A percentile compares a stretch with the other conserved stretches of the same genome.
Evolutionary conservation across 106 monocot species (phyloP).

Genomic region (Agapanthus africanus): DNA sequence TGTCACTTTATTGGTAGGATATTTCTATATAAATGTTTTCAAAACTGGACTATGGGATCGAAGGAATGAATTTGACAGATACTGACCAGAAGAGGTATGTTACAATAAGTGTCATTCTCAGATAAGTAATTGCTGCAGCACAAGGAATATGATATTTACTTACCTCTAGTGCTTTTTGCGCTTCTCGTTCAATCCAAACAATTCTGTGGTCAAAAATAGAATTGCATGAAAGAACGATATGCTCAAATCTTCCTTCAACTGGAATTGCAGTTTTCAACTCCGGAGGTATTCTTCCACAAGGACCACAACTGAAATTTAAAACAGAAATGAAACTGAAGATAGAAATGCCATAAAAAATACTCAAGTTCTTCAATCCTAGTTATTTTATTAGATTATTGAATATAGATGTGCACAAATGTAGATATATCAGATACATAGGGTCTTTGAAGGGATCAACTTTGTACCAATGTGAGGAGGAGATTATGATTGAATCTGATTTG

Average conservation of each 20-base stretch:
- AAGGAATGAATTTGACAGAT: neutral
- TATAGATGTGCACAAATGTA: neutral
- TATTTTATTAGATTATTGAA: neutral
- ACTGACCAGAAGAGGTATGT: neutral
- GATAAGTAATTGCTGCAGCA: no score
- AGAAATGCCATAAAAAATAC: neutral
- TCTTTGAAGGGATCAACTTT: no score
- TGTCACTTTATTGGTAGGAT: neutral
- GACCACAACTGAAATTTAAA: constrained; percentile 27
- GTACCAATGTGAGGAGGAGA: no score
- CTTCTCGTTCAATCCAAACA: constrained; percentile 61
- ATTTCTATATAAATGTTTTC: neutral
- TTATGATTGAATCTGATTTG: no score
- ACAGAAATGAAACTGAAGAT: neutral
- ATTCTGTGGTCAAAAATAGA: constrained; percentile 52
- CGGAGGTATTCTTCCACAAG: constrained; percentile 39
- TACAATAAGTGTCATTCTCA: no score
- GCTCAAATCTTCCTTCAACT: no score
- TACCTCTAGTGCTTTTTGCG: constrained; percentile 50
- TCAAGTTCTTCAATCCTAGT: neutral
- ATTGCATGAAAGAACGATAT: constrained; percentile 64
- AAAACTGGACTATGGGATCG: neutral
- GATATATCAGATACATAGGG: neutral
- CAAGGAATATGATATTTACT: constrained; percentile 7
- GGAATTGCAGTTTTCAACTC: constrained; percentile 51